Conservation (phyloP, 2,329 filamentous ascomycete genomes). For the Xylaria sp. region DNA sequence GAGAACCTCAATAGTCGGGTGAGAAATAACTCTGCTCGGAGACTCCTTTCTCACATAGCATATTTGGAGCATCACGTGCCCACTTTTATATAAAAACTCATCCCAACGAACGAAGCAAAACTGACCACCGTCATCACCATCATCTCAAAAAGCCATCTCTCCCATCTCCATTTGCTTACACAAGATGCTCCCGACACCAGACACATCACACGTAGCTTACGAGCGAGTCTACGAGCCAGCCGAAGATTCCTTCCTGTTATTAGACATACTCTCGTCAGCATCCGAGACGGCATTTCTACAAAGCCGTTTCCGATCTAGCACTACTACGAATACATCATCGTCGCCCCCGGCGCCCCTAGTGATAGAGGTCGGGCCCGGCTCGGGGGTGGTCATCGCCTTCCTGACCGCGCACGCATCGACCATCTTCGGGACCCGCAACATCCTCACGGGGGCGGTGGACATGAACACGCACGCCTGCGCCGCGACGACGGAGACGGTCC, state of each 20-base stretch:
- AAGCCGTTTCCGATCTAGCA: constrained; percentile 61
- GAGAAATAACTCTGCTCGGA: neutral
- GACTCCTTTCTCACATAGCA: neutral
- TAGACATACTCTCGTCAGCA: constrained; percentile 85
- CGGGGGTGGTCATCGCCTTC: constrained; percentile 93
- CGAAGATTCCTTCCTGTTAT: constrained; percentile 93
- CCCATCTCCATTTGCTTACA: neutral
- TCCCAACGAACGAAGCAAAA: constrained; percentile 9
- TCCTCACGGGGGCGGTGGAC: constrained; percentile 82
- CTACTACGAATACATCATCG: constrained; percentile 21
- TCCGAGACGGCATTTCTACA: constrained; percentile 76
- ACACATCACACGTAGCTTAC: constrained; percentile 90
- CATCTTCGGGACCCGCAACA: constrained; percentile 76
- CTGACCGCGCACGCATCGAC: constrained; percentile 75
- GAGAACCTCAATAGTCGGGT: neutral
- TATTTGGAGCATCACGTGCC: constrained; percentile 27
- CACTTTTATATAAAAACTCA: constrained; percentile 25
- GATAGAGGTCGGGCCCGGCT: constrained; percentile 89
- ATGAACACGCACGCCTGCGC: constrained; percentile 85
- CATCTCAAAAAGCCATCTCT: neutral
- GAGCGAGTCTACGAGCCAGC: constrained; percentile 92
- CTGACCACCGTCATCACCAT: constrained; percentile 22
- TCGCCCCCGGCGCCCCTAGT: constrained; percentile 67
- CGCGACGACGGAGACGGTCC: constrained; percentile 77
- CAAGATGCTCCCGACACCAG: constrained; percentile 89